Evolutionary conservation across 768 basidiomycete species (phyloP).

Genomic region (Naganishia vishniacii): DNA sequence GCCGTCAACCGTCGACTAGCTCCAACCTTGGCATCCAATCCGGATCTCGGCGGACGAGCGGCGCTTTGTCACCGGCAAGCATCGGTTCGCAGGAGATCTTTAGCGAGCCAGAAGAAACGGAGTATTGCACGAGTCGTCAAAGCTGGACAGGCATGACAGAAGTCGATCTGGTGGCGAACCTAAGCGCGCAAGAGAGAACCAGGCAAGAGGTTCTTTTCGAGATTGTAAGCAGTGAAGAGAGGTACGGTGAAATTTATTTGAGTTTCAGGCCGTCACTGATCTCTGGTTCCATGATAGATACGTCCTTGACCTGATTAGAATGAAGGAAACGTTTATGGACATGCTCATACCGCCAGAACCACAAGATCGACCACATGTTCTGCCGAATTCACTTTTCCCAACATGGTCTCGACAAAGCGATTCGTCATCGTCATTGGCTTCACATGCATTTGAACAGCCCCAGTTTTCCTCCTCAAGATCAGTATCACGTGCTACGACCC

Average conservation of each 20-base stretch:
- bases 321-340: slow-evolving; percentile 90
- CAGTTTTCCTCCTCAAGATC: slow-evolving; percentile 6
- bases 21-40: slow-evolving; percentile 22
- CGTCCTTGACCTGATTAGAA: slow-evolving; percentile 77
- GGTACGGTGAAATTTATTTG: slow-evolving; percentile 54
- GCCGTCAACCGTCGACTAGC: slow-evolving; percentile 3
- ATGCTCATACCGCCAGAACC: slow-evolving; percentile 81
- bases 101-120: not conserved
- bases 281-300: slow-evolving; percentile 58
- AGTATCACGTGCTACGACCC: not conserved
- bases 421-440: slow-evolving; percentile 30
- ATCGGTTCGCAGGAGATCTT: not conserved
- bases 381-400: slow-evolving; percentile 29
- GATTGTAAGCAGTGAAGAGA: slow-evolving; percentile 91
- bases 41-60: slow-evolving; percentile 22
- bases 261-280: slow-evolving; percentile 2
- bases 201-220: slow-evolving; percentile 95
- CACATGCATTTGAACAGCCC: not conserved
- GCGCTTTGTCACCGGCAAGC: slow-evolving; percentile 1
- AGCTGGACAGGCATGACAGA: slow-evolving; percentile 90
- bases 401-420: slow-evolving; percentile 16
- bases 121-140: slow-evolving; percentile 29
- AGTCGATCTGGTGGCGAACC: slow-evolving; percentile 84
- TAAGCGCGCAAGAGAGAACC: slow-evolving; percentile 88
- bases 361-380: slow-evolving; percentile 40